Base-by-base conservation (phyloP, 1,139 yeast genomes). In the Debaryomyces nepalensis region DNA sequence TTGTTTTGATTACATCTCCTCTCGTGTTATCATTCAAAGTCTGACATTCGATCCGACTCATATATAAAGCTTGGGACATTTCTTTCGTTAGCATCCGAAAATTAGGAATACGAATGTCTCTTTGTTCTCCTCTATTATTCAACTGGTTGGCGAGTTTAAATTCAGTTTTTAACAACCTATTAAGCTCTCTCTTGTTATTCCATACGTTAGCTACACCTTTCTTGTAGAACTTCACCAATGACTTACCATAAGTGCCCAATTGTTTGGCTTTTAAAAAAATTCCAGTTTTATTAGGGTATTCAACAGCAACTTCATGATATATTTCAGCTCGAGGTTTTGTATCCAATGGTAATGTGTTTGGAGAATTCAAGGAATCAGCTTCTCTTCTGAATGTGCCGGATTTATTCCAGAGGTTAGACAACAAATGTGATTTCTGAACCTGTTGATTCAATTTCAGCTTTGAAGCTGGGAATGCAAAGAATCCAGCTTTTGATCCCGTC, bases 181-280 rank as follows among this genome's bases (percentile, higher is more conserved):
- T 61, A 10, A 61, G 56, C 5, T 47, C 45, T 24, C 53, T 55
- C 36, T 75, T 69, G 34, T 64, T 61, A 3, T 57, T 49, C 81
- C 83, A 80, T 1, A 81, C 75, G 50, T 77, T 79, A 10, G 57
- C 50, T 2, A 81, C 66, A 1, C 87, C 88, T 0, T 58, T 53
- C 47, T 75, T 76, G 60, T 81, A 81, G 56, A 82, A 82, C 2
- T 51, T 49, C 24, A 71, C 53, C 37, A 77, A 48, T 0, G 63
- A 47, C 52, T 73, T 75, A 15, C 71, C 77, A 52, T 68, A 77
- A 0, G 62, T 63, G 6, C 57, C 50, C 19, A 58, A 57, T 50
- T 75, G 80, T 43, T 64, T 67, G 19, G 62, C 20, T 44, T 64
- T 65, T 37, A 75, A 53, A 1, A 40, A 10, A 0, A 55, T 0